phyloP scores from a whole-genome alignment of 2,329 filamentous ascomycete species.

The Fusarium sublunatum region DNA sequence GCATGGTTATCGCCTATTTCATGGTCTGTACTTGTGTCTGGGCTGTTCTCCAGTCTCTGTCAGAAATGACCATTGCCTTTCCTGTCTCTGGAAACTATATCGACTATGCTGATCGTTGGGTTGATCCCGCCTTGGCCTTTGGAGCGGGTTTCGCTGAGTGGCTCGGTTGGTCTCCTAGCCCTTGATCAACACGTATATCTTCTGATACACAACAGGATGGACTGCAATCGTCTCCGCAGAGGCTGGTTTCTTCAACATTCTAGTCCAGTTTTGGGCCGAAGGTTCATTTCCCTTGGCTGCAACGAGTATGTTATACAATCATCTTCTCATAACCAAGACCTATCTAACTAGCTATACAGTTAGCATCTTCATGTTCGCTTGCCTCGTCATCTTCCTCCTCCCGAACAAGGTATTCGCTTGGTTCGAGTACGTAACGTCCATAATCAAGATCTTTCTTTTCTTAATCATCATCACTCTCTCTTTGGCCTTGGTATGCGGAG shows the following conservation, averaged over 20 bases:
- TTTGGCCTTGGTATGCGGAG: conserved; percentile 19
- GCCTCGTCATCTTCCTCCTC: conserved; percentile 31
- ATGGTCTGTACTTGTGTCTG: conserved; percentile 36
- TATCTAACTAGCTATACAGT: conserved; percentile 1
- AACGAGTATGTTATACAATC: not conserved
- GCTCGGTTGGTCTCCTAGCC: conserved; percentile 22
- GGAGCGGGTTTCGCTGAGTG: conserved; percentile 39
- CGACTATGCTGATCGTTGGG: conserved; percentile 36
- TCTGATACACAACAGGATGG: conserved; percentile 26
- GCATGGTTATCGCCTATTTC: conserved; percentile 32
- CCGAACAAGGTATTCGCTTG: conserved; percentile 32
- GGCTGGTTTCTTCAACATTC: conserved; percentile 31
- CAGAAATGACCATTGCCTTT: conserved; percentile 38
- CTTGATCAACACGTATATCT: not conserved
- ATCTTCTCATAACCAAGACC: too few relatives aligned
- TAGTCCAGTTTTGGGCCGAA: conserved; percentile 23
- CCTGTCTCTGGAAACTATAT: conserved; percentile 35
- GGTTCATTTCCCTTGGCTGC: conserved; percentile 25
- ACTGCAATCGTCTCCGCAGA: conserved; percentile 33
- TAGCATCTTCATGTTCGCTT: conserved; percentile 27
- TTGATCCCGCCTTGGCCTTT: conserved; percentile 34
- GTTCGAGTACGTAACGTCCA: conserved; percentile 32
- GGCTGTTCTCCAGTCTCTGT: conserved; percentile 32
- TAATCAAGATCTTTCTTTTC: conserved; percentile 34
- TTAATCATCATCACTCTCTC: conserved; percentile 30